Evolutionary conservation across 176 grass and related monocot genomes (phyloP).

Genomic region (Cenchrus purpureus): DNA sequence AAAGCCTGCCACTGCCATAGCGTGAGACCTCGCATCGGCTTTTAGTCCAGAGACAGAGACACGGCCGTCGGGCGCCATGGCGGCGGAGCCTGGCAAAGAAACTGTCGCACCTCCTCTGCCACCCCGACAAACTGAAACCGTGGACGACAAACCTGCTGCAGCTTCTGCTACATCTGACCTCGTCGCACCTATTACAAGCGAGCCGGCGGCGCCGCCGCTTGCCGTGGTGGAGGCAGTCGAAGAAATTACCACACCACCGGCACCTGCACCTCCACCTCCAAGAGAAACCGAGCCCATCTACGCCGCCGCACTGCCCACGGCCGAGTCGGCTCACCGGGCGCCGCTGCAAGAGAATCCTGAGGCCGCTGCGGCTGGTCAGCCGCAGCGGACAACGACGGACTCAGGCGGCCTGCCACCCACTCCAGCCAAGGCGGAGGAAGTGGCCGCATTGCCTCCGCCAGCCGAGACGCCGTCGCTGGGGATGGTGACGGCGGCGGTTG

Average conservation of each 20-base stretch:
- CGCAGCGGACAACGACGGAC: background rate
- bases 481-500: background rate
- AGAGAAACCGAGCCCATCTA: background rate
- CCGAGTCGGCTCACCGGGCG: background rate
- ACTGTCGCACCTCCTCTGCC: background rate
- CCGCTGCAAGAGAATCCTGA: background rate
- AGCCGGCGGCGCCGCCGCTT: background rate
- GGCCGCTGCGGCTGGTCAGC: background rate
- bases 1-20: background rate
- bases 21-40: background rate
- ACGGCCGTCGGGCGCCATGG: conserved; percentile 14
- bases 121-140: background rate
- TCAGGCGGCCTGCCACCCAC: background rate
- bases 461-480: background rate
- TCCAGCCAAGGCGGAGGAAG: background rate
- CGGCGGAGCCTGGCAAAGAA: background rate
- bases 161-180: background rate
- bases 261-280: background rate
- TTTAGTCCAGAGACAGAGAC: background rate
- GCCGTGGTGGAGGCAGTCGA: background rate
- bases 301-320: background rate
- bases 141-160: background rate
- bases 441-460: background rate
- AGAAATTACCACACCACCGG: background rate
- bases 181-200: background rate